Conservation (phyloP, 192 early-diverging fungal species). For the Coemansia sp. region DNA sequence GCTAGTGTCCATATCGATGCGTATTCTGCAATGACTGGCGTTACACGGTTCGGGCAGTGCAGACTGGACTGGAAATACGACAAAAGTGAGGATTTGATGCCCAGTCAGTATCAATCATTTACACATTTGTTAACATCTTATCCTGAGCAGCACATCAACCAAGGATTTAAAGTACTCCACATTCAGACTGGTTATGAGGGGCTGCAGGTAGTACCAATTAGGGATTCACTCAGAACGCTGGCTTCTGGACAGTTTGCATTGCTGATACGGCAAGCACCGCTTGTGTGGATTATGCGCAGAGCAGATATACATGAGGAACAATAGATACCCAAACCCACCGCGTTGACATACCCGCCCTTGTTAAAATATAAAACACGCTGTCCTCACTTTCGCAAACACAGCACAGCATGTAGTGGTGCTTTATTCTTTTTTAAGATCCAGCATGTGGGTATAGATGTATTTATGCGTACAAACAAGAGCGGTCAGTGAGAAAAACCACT, state of each 20-base stretch:
- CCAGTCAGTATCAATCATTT: constrained; percentile 24
- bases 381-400: neutral
- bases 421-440: neutral
- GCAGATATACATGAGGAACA: neutral
- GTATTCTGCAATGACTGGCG: constrained; percentile 79
- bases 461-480: neutral
- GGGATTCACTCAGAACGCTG: neutral
- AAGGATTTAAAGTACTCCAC: constrained; percentile 20
- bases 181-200: constrained; percentile 29
- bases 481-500: neutral
- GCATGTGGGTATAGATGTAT: neutral
- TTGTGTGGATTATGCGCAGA: constrained; percentile 23
- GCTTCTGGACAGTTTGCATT: constrained; percentile 4
- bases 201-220: neutral
- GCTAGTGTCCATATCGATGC: constrained; percentile 69
- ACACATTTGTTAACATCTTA: constrained; percentile 38
- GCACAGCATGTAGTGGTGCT: neutral
- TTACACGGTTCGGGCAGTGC: constrained; percentile 71
- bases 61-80: constrained; percentile 62
- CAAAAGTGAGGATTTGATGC: constrained; percentile 59
- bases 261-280: constrained; percentile 8
- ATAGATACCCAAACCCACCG: neutral
- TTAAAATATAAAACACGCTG: no score
- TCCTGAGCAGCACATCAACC: constrained; percentile 10
- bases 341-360: no score